Evolutionary conservation across 805 yeast species (phyloP).

Genomic region (Alloascoidea hylecoeti): DNA sequence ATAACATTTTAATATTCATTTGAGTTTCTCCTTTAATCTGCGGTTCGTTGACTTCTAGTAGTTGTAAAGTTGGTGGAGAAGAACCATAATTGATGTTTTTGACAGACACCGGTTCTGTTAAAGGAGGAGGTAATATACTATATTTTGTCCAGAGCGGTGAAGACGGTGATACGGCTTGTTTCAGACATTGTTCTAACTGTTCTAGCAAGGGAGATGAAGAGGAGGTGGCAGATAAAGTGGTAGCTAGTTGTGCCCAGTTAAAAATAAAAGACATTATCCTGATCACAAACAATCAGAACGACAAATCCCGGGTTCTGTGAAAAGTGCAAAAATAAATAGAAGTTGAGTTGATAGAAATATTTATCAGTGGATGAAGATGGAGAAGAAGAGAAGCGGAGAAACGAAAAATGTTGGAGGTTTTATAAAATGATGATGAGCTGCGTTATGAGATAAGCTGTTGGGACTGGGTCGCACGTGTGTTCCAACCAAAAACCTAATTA

Average conservation of each 20-base stretch:
- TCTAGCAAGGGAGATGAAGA: background rate
- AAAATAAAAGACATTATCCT: background rate
- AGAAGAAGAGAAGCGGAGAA: background rate
- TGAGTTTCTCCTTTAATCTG: background rate
- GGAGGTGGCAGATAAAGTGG: background rate
- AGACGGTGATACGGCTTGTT: background rate
- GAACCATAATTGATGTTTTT: background rate
- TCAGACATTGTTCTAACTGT: background rate
- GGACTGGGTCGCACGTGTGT: no score
- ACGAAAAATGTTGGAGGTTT: background rate
- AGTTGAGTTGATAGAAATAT: no score
- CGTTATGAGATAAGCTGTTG: background rate
- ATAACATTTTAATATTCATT: background rate
- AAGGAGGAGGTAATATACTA: background rate
- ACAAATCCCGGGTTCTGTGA: no score
- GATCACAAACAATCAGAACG: background rate
- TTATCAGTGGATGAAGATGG: conserved; percentile 1
- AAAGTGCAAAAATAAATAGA: no score
- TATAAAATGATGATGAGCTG: background rate
- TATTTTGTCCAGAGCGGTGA: conserved; percentile 1
- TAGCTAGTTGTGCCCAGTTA: background rate
- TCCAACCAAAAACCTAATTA: no score
- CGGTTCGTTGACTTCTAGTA: background rate
- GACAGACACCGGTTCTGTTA: background rate
- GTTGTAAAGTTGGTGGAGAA: background rate